Evolutionary conservation across 768 basidiomycete species (phyloP), one percentile per base, ranked within the genome.

Genomic region (Russula foetens): DNA sequence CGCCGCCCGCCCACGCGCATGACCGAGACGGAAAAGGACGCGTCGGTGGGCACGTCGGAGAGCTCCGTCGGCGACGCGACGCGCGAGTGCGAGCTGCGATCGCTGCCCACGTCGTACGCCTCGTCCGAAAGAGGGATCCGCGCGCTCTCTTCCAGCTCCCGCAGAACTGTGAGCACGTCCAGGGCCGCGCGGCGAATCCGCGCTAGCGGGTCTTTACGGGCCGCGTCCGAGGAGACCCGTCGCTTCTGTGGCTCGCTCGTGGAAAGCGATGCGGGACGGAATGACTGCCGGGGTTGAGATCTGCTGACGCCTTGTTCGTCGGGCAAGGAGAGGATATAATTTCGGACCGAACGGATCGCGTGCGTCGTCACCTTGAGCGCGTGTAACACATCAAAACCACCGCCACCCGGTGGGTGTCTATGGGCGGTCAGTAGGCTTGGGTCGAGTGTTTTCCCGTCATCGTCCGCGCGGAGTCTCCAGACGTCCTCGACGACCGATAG

Each of bases 251-350:
- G 66, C 59, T 63, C 72, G 51, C 68, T 55, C 26, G 69, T 68
- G 33, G 70, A 67, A 28, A 77, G 76, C 53, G 72, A 75, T 24
- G 76, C 79, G 48, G 80, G 81, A 39, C 85, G 79, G 72, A 84
- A 90, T 24, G 85, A 62, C 43, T 67, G 58, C 31, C 66, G 63
- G 1, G 44, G 73, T 66, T 75, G 48, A 77, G 75, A 21, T 8
- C 52, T 41, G 12, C 26, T n/a, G 26, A 14, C 17, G 2, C 57
- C 45, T 19, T 59, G 23, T 23, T 92, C 88, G 68, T 92, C 85
- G 0, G 91, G 92, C 15, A 94, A 81, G 0, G 88, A 84, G 33
- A 94, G 75, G 21, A 93, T 75, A 70, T 93, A 94, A 70, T 90
- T 90, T 14, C 92, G 81, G 33, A 91, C 87, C 15, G 86, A 85